A percentile compares a stretch with the other conserved stretches of the same genome.
Evolutionary conservation across 371 early-diverging fungal species (phyloP).

Genomic region (Batkoa obscura): DNA sequence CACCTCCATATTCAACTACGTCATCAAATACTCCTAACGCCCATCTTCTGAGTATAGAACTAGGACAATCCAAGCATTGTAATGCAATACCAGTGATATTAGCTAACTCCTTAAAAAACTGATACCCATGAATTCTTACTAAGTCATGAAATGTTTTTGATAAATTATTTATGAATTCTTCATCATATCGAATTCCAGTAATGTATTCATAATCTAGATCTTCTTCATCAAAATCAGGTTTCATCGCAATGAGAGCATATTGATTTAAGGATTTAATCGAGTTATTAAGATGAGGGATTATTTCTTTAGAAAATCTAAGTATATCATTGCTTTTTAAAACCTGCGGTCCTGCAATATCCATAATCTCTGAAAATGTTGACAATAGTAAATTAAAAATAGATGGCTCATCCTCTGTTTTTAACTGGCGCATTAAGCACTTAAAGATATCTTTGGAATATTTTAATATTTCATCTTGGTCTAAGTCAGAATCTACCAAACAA

Average conservation of each 20-base stretch:
- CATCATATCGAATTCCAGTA: slow-evolving; percentile 21
- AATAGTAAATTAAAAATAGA: slow-evolving; percentile 56
- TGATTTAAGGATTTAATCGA: slow-evolving; percentile 44
- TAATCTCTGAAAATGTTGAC: slow-evolving; percentile 45
- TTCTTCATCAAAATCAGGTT: slow-evolving; percentile 66
- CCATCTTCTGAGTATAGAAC: slow-evolving; percentile 53
- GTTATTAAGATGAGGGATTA: slow-evolving; percentile 42
- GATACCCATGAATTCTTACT: slow-evolving; percentile 44
- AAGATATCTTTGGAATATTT: slow-evolving; percentile 2
- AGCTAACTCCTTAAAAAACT: slow-evolving; percentile 52
- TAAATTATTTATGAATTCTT: background rate
- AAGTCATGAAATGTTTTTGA: slow-evolving; percentile 31
- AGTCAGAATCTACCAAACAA: slow-evolving; percentile 27
- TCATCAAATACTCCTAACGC: slow-evolving; percentile 80
- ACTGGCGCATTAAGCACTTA: slow-evolving; percentile 22
- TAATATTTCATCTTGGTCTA: slow-evolving; percentile 18
- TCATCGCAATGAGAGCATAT: slow-evolving; percentile 77
- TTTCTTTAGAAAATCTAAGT: slow-evolving; percentile 39
- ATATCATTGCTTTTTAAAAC: slow-evolving; percentile 39
- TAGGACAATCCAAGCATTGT: slow-evolving; percentile 10
- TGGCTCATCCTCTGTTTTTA: slow-evolving; percentile 55
- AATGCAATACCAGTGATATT: slow-evolving; percentile 28
- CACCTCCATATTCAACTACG: slow-evolving; percentile 71
- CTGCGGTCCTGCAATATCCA: slow-evolving; percentile 43
- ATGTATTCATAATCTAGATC: slow-evolving; percentile 64